A percentile compares a stretch with the other conserved stretches of the same genome.
Conservation (phyloP, 2,329 filamentous ascomycete genomes). For the Beauveria brongniartii region DNA sequence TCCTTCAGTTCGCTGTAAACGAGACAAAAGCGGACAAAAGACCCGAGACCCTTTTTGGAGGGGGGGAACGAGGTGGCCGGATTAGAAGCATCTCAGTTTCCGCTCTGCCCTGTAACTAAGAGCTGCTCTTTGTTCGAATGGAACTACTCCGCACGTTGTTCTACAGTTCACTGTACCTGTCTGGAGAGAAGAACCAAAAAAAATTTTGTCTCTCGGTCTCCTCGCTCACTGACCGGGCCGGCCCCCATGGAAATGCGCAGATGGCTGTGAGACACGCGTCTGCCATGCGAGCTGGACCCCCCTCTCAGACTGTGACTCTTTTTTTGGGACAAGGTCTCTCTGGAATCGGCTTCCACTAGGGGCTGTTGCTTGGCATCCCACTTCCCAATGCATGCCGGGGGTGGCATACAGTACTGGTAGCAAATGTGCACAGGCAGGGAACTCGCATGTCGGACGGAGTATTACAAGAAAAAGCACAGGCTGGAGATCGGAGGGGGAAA, state of each 20-base stretch:
- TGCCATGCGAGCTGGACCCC: constrained; percentile 8
- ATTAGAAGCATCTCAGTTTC: not conserved
- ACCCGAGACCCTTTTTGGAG: not conserved
- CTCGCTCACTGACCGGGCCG: not conserved
- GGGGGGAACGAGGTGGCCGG: not conserved
- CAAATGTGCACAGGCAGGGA: not conserved
- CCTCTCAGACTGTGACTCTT: constrained; percentile 1
- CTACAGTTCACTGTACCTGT: not conserved
- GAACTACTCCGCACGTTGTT: not conserved
- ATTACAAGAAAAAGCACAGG: not conserved
- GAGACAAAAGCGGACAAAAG: constrained; percentile 3
- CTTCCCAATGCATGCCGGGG: not conserved
- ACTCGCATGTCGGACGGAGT: not conserved
- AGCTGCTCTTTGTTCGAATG: not conserved
- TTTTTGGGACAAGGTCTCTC: constrained; percentile 2
- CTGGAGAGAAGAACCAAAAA: not conserved
- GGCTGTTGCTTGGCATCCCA: not conserved
- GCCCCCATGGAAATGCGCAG: not conserved
- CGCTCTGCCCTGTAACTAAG: too few species aligned
- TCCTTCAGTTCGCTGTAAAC: not conserved
- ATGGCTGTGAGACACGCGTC: constrained; percentile 8
- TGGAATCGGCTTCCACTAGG: not conserved
- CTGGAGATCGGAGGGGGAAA: not conserved
- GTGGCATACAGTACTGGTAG: not conserved
- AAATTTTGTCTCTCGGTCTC: not conserved